phyloP scores from a whole-genome alignment of 257 asterid species.

The Solanum phureja region DNA sequence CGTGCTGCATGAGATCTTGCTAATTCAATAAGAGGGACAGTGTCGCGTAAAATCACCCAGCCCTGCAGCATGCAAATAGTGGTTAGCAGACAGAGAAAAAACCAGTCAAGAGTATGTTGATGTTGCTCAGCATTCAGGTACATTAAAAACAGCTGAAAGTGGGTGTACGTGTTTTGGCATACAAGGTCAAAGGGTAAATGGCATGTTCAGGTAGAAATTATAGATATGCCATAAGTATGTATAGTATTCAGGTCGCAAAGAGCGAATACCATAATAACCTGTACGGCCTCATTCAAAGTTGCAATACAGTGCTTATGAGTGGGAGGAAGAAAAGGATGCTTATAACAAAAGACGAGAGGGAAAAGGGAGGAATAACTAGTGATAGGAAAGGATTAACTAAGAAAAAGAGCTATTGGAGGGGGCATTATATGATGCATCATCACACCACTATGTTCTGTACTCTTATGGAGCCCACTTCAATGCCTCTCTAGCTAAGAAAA shows the following conservation, averaged over 20 bases:
- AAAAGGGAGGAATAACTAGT: neutral
- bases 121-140: neutral
- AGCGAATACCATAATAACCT: neutral
- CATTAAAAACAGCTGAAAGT: neutral
- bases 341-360: neutral
- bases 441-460: neutral
- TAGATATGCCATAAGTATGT: neutral
- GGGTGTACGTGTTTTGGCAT: neutral
- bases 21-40: conserved; percentile 48
- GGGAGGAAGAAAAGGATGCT: neutral
- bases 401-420: neutral
- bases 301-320: neutral
- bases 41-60: conserved; percentile 81
- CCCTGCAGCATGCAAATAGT: conserved; percentile 43
- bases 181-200: neutral
- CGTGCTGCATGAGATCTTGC: conserved; percentile 72
- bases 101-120: neutral
- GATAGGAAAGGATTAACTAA: neutral
- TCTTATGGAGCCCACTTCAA: neutral
- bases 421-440: neutral
- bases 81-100: neutral
- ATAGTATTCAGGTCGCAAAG: neutral
- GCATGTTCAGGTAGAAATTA: neutral
- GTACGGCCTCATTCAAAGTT: neutral
- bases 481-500: neutral